Evolutionary conservation across 2,329 filamentous ascomycete genomes (phyloP).

Genomic region (Pseudogymnoascus verrucosus): DNA sequence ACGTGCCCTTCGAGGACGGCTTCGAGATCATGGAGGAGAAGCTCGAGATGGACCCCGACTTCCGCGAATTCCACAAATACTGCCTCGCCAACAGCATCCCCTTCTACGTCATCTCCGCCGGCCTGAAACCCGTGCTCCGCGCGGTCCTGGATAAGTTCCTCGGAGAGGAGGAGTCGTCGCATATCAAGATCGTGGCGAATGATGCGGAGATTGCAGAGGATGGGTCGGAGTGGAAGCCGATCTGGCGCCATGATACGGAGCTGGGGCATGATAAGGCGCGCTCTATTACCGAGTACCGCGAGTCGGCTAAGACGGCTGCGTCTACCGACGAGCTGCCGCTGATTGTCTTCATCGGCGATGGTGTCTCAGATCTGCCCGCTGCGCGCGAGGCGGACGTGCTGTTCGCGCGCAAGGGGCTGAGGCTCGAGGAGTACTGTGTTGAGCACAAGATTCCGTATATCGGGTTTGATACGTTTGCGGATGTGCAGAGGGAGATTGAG

Average conservation of each 20-base stretch:
- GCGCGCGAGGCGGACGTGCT: slow-evolving; percentile 60
- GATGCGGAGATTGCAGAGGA: slow-evolving; percentile 52
- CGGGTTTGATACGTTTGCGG: slow-evolving; percentile 58
- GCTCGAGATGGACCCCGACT: slow-evolving; percentile 56
- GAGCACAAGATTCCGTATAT: slow-evolving; percentile 53
- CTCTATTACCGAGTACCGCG: slow-evolving; percentile 54
- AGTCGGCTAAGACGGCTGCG: slow-evolving; percentile 42
- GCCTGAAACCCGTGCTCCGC: slow-evolving; percentile 55
- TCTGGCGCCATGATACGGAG: slow-evolving; percentile 59
- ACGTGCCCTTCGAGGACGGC: slow-evolving; percentile 59
- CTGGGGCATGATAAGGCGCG: slow-evolving; percentile 61
- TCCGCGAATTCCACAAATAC: slow-evolving; percentile 56
- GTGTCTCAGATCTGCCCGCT: slow-evolving; percentile 58
- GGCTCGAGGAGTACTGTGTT: slow-evolving; percentile 58
- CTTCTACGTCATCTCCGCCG: slow-evolving; percentile 63
- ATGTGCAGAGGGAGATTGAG: slow-evolving; percentile 53
- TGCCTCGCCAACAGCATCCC: slow-evolving; percentile 55
- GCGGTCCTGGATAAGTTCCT: slow-evolving; percentile 57
- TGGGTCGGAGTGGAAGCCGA: slow-evolving; percentile 53
- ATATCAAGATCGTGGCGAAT: slow-evolving; percentile 62
- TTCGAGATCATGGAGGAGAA: slow-evolving; percentile 55
- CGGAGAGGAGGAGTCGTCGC: slow-evolving; percentile 48
- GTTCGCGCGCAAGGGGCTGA: slow-evolving; percentile 56
- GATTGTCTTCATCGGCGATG: slow-evolving; percentile 63
- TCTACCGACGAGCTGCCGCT: slow-evolving; percentile 56